phyloP scores from a whole-genome alignment of 768 basidiomycete species.

The Suillus subaureus region DNA sequence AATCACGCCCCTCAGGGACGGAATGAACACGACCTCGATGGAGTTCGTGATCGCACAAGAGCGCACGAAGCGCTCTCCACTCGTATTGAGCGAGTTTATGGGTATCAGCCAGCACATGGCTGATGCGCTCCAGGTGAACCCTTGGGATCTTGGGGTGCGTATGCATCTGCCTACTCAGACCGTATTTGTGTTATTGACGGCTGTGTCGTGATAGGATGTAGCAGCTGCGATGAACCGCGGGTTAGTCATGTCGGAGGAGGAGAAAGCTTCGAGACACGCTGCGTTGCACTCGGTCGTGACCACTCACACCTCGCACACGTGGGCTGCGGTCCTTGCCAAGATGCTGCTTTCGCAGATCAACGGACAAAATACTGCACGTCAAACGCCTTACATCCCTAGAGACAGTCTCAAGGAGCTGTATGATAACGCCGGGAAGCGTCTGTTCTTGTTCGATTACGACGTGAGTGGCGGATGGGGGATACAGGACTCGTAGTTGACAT shows the following conservation, averaged over 20 bases:
- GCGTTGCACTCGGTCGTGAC: slow-evolving; percentile 83
- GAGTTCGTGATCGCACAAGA: slow-evolving; percentile 94
- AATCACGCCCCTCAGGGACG: slow-evolving; percentile 93
- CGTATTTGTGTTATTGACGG: background rate
- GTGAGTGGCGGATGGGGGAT: slow-evolving; percentile 45
- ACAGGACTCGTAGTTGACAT: background rate
- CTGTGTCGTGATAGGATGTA: background rate
- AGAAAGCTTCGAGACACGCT: slow-evolving; percentile 53
- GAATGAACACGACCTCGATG: slow-evolving; percentile 98
- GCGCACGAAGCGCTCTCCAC: slow-evolving; percentile 77
- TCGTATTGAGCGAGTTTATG: slow-evolving; percentile 97
- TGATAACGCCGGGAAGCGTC: slow-evolving; percentile 70
- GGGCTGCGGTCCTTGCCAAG: slow-evolving; percentile 89
- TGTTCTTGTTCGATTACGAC: slow-evolving; percentile 97
- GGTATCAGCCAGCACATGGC: slow-evolving; percentile 93
- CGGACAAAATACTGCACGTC: slow-evolving; percentile 73
- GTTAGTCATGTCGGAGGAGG: background rate
- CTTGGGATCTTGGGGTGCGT: slow-evolving; percentile 90
- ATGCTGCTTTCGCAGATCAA: slow-evolving; percentile 85
- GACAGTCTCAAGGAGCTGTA: slow-evolving; percentile 63
- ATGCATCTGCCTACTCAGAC: background rate
- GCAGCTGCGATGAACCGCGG: slow-evolving; percentile 3
- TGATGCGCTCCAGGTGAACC: slow-evolving; percentile 89
- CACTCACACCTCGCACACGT: slow-evolving; percentile 92
- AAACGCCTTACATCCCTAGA: slow-evolving; percentile 82